phyloP scores from a whole-genome alignment of 129 eudicot genomes.

The Lactuca sativa region DNA sequence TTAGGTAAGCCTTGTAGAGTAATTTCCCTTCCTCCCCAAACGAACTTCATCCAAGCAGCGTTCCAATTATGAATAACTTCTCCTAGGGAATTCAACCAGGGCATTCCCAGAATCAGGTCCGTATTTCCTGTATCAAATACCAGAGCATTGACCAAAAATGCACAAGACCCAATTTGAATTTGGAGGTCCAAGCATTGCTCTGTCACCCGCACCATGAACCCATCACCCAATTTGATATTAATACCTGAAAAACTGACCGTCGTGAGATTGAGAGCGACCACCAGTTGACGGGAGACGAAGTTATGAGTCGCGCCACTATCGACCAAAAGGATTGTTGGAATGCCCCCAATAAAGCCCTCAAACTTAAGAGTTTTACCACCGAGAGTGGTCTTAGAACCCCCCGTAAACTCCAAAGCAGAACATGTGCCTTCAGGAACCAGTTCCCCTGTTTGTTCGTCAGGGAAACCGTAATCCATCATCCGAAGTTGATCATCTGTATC shows the following conservation, averaged over 20 bases:
- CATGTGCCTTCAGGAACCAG: neutral
- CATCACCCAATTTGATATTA: no score
- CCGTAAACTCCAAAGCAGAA: neutral
- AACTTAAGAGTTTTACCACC: neutral
- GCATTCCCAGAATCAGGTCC: neutral
- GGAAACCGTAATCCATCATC: no score
- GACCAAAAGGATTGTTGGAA: neutral
- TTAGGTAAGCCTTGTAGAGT: neutral
- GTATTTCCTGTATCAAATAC: neutral
- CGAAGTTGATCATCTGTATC: no score
- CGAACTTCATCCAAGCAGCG: neutral
- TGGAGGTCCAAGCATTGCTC: no score
- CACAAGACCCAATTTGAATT: no score
- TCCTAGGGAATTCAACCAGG: neutral
- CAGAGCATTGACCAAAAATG: neutral
- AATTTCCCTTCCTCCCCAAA: no score
- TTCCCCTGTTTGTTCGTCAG: no score
- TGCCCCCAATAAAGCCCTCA: neutral
- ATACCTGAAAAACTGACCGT: no score
- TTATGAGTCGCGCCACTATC: neutral
- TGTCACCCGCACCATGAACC: no score
- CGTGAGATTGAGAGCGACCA: neutral
- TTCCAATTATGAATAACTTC: neutral
- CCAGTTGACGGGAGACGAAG: neutral
- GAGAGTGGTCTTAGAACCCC: fast-evolving